Evolutionary conservation across 192 early-diverging fungal genomes (phyloP).

Genomic region (Coemansia sp.): DNA sequence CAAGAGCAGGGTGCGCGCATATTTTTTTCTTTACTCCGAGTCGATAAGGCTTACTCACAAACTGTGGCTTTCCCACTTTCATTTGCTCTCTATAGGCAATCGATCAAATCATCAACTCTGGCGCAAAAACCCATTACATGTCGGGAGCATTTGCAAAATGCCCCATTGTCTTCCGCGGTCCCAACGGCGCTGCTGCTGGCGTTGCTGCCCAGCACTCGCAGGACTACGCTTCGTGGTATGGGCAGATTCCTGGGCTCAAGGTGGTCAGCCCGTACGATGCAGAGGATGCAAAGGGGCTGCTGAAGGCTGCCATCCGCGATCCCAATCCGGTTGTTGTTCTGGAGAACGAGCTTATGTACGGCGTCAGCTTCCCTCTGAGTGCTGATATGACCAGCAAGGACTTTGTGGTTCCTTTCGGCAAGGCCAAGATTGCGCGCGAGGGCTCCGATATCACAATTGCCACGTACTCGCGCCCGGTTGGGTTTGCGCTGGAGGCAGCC

Average conservation of each 20-base stretch:
- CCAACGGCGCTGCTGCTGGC: slow-evolving; percentile 96
- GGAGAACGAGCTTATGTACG: slow-evolving; percentile 99
- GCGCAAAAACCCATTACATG: slow-evolving; percentile 98
- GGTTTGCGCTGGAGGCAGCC: slow-evolving; percentile 84
- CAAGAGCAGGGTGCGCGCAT: not conserved
- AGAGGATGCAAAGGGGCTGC: slow-evolving; percentile 94
- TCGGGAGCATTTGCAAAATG: slow-evolving; percentile 82
- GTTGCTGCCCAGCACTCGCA: slow-evolving; percentile 99
- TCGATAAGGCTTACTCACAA: not conserved
- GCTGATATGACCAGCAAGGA: slow-evolving; percentile 74
- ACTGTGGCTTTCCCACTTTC: not conserved
- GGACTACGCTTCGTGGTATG: slow-evolving; percentile 98
- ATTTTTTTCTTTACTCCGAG: not conserved
- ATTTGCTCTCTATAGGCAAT: slow-evolving; percentile 62
- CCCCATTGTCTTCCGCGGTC: slow-evolving; percentile 98
- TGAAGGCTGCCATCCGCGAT: slow-evolving; percentile 98
- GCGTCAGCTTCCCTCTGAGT: slow-evolving; percentile 79
- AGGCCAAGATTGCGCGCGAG: slow-evolving; percentile 87
- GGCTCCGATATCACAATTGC: slow-evolving; percentile 91
- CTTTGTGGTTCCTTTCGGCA: slow-evolving; percentile 90
- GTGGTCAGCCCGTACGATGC: slow-evolving; percentile 94
- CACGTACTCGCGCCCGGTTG: slow-evolving; percentile 88
- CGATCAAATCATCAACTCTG: slow-evolving; percentile 99
- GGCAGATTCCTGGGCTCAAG: slow-evolving; percentile 94
- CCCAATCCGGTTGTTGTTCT: slow-evolving; percentile 96